A percentile compares a stretch with the other conserved stretches of the same genome.
Evolutionary conservation across 2,329 filamentous ascomycete species (phyloP).

Genomic region (Colletotrichum graminicola): DNA sequence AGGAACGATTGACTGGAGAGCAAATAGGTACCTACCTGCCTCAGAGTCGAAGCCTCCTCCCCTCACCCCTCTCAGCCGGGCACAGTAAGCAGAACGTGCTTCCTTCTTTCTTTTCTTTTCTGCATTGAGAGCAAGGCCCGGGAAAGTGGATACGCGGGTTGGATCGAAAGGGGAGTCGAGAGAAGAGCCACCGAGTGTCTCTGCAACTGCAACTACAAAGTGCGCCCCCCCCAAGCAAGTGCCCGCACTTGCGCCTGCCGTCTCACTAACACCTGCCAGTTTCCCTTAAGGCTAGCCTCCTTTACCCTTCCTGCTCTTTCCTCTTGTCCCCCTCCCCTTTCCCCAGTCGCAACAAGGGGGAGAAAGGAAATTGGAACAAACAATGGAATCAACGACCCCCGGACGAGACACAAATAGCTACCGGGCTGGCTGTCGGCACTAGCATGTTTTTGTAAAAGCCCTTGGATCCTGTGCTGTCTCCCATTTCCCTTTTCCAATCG

Average conservation of each 20-base stretch:
- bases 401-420: constrained; percentile 28
- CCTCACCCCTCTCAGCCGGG: background rate
- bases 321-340: constrained; percentile 17
- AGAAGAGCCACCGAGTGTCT: constrained; percentile 20
- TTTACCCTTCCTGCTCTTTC: constrained; percentile 26
- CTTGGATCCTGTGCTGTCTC: background rate
- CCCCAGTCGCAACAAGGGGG: background rate
- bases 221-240: background rate
- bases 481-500: background rate
- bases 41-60: background rate
- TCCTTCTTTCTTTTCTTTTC: background rate
- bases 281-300: constrained; percentile 13
- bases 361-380: constrained; percentile 20
- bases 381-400: constrained; percentile 30
- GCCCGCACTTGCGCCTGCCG: constrained; percentile 7
- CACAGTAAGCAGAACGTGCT: background rate
- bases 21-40: background rate
- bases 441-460: background rate
- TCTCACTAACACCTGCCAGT: constrained; percentile 25
- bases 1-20: background rate
- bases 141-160: constrained; percentile 29
- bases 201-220: background rate
- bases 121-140: constrained; percentile 1
- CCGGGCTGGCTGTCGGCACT: background rate
- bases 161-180: constrained; percentile 9